Conservation (phyloP, 805 yeast species). For the Wickerhamiella domercqiae region DNA sequence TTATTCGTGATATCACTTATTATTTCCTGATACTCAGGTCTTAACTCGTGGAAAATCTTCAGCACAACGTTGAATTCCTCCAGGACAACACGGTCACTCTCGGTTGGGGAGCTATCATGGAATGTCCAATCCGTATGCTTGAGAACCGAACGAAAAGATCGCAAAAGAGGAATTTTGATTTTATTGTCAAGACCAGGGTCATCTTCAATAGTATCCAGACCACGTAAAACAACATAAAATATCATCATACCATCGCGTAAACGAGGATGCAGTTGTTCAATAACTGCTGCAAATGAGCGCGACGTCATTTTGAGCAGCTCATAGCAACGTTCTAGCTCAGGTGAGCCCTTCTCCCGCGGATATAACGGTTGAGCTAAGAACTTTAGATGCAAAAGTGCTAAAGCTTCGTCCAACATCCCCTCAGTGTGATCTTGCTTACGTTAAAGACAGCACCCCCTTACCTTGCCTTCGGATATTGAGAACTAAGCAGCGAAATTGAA, state of each 20-base stretch:
- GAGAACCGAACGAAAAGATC: slow-evolving; percentile 49
- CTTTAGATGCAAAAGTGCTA: slow-evolving; percentile 11
- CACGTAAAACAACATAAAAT: slow-evolving; percentile 75
- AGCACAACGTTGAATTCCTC: slow-evolving; percentile 63
- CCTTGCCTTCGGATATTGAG: no score
- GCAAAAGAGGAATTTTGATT: slow-evolving; percentile 58
- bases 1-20: slow-evolving; percentile 59
- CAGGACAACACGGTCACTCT: slow-evolving; percentile 66
- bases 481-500: no score
- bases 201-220: slow-evolving; percentile 90
- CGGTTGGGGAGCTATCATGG: slow-evolving; percentile 51
- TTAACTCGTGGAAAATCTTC: slow-evolving; percentile 54
- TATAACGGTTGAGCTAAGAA: slow-evolving; percentile 6
- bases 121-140: slow-evolving; percentile 64
- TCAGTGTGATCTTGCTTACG: no score
- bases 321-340: slow-evolving; percentile 47
- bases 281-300: slow-evolving; percentile 88
- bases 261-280: slow-evolving; percentile 80
- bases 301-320: slow-evolving; percentile 55
- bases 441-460: no score
- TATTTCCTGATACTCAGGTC: slow-evolving; percentile 61
- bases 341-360: slow-evolving; percentile 5
- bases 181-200: slow-evolving; percentile 73
- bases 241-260: slow-evolving; percentile 62
- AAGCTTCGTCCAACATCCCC: slow-evolving; percentile 6